Evolutionary conservation across 257 asterid genomes (phyloP).

Genomic region (Oldenlandia corymbosa): DNA sequence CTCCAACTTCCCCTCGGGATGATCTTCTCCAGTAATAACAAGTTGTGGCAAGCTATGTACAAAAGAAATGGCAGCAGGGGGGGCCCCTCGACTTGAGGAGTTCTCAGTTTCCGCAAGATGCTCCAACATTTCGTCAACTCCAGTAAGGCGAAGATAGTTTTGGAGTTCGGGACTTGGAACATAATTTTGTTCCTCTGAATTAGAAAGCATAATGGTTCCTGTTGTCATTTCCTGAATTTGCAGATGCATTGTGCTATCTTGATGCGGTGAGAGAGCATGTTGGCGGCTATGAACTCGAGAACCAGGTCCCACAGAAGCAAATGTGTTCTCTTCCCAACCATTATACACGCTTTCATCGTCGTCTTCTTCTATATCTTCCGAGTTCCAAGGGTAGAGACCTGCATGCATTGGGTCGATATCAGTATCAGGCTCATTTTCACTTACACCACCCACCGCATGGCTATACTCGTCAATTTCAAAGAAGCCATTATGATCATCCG

Average conservation of each 20-base stretch:
- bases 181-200: constrained; percentile 34
- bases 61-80: constrained; percentile 67
- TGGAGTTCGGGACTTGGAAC: constrained; percentile 30
- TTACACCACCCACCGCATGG: constrained; percentile 38
- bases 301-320: constrained; percentile 27
- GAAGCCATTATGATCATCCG: constrained; percentile 54
- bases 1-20: constrained; percentile 34
- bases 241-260: constrained; percentile 27
- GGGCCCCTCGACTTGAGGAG: constrained; percentile 63
- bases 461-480: constrained; percentile 43
- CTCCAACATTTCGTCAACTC: constrained; percentile 48
- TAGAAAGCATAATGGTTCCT: constrained; percentile 23
- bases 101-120: constrained; percentile 57
- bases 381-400: constrained; percentile 63
- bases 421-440: constrained; percentile 60
- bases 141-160: constrained; percentile 48
- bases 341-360: constrained; percentile 26
- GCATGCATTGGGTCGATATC: constrained; percentile 97
- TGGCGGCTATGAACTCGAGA: constrained; percentile 30
- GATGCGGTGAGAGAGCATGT: constrained; percentile 32
- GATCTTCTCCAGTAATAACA: constrained; percentile 44
- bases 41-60: constrained; percentile 43
- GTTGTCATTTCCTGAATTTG: constrained; percentile 28
- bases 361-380: constrained; percentile 50
- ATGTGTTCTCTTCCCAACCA: constrained; percentile 60